phyloP scores from a whole-genome alignment of 768 basidiomycete genomes.

The Tremella mesenterica region DNA sequence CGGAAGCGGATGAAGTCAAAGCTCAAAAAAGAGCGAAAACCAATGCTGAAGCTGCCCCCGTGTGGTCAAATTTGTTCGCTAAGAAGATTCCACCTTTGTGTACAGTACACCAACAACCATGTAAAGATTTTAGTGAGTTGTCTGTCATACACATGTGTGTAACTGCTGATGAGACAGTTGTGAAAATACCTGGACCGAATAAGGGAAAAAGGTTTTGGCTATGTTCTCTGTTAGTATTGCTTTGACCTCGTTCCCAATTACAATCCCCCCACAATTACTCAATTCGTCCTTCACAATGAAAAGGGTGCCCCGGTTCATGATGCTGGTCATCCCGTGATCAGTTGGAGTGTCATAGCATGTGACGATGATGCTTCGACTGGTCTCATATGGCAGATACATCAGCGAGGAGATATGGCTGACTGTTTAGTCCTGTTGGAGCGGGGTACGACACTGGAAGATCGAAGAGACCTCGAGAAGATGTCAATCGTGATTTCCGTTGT shows the following conservation, averaged over 20 bases:
- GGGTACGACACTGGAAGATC: conserved; percentile 41
- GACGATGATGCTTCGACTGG: too few species aligned
- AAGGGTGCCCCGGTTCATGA: too few species aligned
- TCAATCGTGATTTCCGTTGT: conserved; percentile 40
- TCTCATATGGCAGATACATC: conserved; percentile 13
- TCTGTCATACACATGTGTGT: background rate
- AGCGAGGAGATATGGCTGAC: too few species aligned
- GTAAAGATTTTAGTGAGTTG: conserved; percentile 41
- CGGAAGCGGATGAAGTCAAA: conserved; percentile 23
- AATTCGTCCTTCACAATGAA: too few species aligned
- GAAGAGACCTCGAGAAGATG: conserved; percentile 40
- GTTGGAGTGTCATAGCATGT: too few species aligned
- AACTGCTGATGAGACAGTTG: conserved; percentile 11
- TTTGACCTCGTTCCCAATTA: too few species aligned
- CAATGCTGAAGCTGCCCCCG: conserved; percentile 28
- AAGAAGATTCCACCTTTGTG: conserved; percentile 43
- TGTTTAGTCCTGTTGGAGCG: conserved; percentile 41
- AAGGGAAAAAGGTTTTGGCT: conserved; percentile 45
- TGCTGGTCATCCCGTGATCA: too few species aligned
- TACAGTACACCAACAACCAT: conserved; percentile 39
- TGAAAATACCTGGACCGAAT: conserved; percentile 43
- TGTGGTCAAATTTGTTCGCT: conserved; percentile 41
- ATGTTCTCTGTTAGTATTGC: conserved; percentile 41
- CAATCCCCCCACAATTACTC: too few species aligned
- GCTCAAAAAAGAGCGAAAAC: conserved; percentile 16